phyloP scores from a whole-genome alignment of 1,284 basidiomycete species.

The Cutaneotrichosporon daszewskae region DNA sequence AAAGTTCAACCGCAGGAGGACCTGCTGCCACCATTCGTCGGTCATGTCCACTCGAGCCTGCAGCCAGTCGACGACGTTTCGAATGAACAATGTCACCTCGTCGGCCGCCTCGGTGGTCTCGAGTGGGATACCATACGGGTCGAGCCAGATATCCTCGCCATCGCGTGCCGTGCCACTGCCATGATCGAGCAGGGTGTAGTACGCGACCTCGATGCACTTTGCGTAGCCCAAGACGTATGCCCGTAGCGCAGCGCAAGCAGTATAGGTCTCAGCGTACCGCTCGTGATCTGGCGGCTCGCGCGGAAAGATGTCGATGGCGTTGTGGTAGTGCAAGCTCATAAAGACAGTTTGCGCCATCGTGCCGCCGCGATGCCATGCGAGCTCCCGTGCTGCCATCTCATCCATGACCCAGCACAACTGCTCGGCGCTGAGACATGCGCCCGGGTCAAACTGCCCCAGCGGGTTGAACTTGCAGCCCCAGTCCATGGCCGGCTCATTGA shows the following conservation, averaged over 20 bases:
- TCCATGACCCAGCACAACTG: conserved; percentile 87
- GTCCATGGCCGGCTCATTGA: conserved; percentile 84
- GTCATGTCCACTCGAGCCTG: neutral
- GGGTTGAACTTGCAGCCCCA: conserved; percentile 58
- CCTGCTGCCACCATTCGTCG: conserved; percentile 6
- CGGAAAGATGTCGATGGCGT: conserved; percentile 29
- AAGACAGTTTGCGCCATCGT: conserved; percentile 79
- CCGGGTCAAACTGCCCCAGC: conserved; percentile 58
- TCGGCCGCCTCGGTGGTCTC: conserved; percentile 62
- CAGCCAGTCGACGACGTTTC: conserved; percentile 56
- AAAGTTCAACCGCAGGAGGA: conserved; percentile 8
- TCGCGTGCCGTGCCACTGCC: conserved; percentile 64
- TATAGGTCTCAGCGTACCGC: conserved; percentile 31
- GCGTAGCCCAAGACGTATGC: conserved; percentile 66
- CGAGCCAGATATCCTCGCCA: conserved; percentile 82
- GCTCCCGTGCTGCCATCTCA: conserved; percentile 71
- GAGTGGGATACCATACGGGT: conserved; percentile 77
- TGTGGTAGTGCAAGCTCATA: conserved; percentile 72
- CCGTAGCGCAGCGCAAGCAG: conserved; percentile 65
- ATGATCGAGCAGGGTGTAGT: conserved; percentile 62
- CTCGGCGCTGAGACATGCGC: conserved; percentile 58
- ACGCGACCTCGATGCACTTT: conserved; percentile 76
- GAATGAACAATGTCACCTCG: conserved; percentile 57
- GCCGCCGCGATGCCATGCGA: conserved; percentile 79
- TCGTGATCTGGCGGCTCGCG: conserved; percentile 49